Evolutionary conservation across 371 early-diverging fungal genomes (phyloP), one percentile per base, ranked within the genome.

Genomic region (Syncephalis fuscata): DNA sequence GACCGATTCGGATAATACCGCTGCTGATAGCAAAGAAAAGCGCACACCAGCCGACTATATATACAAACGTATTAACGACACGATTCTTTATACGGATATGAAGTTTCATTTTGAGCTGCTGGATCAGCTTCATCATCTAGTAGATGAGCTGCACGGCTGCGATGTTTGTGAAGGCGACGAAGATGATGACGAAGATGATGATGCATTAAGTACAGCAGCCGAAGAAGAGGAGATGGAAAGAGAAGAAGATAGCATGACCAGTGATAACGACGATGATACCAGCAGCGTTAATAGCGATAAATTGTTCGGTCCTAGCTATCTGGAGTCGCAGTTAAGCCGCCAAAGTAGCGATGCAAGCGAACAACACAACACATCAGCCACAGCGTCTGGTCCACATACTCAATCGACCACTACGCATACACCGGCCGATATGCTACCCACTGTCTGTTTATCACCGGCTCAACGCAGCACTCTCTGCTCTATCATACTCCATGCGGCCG

Each of bases 51-150:
- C 50, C 1, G 52, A 63, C 8, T 60, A 62, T 25, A 32, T 54
- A 2, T 46, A 57, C 7, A 52, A 61, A 9, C 63, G 58, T 3
- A 67, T 68, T 14, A 60, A 65, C 0, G 74, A 72, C 39, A 60
- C 65, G 1, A 86, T 92, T 27, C 61, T 92, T 15, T 72, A 78
- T 10, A 92, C 92, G 0, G 92, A 92, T 59, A 92, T 92, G 92
- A 62, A 73, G 0, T 73, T 77, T n/a, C 92, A 91, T 52, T 91
- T 85, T 61, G 71, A 70, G 27, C 65, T 85, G 44, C 77, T 85
- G 45, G 82, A 80, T 44, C 68, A 76, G 40, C 53, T 82, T 21
- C 59, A 65, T 38, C 63, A 66, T 23, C 57, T 58, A 25, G 46
- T 68, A 10, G 57, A 71, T 44, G 57, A 61, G 39, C 56, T 51